Percentiles rank a stretch among this genome's conserved stretches.
phyloP scores from a whole-genome alignment of 768 basidiomycete species.

The Trametes gibbosa region DNA sequence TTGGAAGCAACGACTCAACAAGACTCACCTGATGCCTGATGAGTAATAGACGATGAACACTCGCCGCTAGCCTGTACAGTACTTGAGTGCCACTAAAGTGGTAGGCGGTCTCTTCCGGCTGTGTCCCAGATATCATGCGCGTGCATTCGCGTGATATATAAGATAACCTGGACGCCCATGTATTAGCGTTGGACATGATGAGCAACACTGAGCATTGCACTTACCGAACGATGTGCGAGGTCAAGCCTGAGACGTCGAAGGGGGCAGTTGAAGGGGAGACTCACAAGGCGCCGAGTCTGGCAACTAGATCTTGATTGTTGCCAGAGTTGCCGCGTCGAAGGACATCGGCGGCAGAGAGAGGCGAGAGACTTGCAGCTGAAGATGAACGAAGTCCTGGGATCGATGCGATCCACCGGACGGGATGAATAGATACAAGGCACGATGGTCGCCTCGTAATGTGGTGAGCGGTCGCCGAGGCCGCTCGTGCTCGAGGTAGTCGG shows the following conservation, averaged over 20 bases:
- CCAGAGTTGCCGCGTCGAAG: neutral
- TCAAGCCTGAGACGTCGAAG: neutral
- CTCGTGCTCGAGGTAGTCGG: neutral
- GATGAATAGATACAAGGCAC: neutral
- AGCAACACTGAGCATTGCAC: too few species aligned
- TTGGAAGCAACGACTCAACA: too few species aligned
- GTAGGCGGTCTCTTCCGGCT: neutral
- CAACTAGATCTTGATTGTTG: neutral
- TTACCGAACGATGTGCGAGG: too few species aligned
- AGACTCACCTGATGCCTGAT: too few species aligned
- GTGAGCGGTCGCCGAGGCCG: neutral
- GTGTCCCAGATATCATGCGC: neutral
- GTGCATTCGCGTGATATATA: neutral
- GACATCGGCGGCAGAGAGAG: neutral
- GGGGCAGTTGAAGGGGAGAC: neutral
- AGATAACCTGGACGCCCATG: neutral
- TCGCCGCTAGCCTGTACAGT: too few species aligned
- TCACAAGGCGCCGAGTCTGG: neutral
- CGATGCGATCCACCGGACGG: neutral
- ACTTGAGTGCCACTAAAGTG: neutral
- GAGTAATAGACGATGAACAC: too few species aligned
- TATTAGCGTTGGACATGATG: neutral
- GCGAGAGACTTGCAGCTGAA: neutral
- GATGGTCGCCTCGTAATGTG: neutral
- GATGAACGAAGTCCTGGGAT: neutral